phyloP scores from a whole-genome alignment of 768 basidiomycete genomes.

The Coprinellus aureogranulatus region DNA sequence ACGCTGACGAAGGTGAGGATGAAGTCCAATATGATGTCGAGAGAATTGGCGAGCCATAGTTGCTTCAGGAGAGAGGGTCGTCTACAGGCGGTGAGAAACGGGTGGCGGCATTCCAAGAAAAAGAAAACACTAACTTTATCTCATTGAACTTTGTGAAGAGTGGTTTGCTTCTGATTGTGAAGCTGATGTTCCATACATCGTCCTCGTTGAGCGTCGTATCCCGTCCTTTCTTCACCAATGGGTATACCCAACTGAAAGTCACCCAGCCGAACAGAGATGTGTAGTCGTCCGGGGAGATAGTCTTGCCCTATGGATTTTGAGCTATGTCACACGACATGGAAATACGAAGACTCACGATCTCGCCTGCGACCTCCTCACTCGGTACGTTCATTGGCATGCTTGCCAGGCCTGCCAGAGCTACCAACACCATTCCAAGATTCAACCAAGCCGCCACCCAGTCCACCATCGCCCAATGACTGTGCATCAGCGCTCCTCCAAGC shows the following conservation, averaged over 20 bases:
- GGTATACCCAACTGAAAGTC: slow-evolving; percentile 70
- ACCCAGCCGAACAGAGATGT: slow-evolving; percentile 69
- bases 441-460: slow-evolving; percentile 23
- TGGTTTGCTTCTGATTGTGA: slow-evolving; percentile 63
- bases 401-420: slow-evolving; percentile 46
- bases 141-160: slow-evolving; percentile 54
- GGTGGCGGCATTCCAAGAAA: not conserved
- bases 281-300: slow-evolving; percentile 75
- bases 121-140: slow-evolving; percentile 27
- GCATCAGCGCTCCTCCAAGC: slow-evolving; percentile 44
- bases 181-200: slow-evolving; percentile 72
- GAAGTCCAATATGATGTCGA: slow-evolving; percentile 62
- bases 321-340: not conserved
- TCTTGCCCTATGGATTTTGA: slow-evolving; percentile 39
- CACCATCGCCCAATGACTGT: not conserved
- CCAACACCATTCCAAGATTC: slow-evolving; percentile 45
- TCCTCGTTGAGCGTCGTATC: slow-evolving; percentile 60
- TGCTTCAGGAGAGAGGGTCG: slow-evolving; percentile 40
- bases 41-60: slow-evolving; percentile 44
- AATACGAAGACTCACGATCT: slow-evolving; percentile 53
- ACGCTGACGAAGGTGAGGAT: slow-evolving; percentile 66
- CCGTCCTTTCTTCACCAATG: slow-evolving; percentile 52
- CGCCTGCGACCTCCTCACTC: slow-evolving; percentile 44
- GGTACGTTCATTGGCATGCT: slow-evolving; percentile 70
- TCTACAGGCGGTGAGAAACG: slow-evolving; percentile 16